These are phyloP conservation scores for Zizania palustris DNA, from an alignment of 202 grass and related monocot species.

Conservation along the genomic window DNA sequence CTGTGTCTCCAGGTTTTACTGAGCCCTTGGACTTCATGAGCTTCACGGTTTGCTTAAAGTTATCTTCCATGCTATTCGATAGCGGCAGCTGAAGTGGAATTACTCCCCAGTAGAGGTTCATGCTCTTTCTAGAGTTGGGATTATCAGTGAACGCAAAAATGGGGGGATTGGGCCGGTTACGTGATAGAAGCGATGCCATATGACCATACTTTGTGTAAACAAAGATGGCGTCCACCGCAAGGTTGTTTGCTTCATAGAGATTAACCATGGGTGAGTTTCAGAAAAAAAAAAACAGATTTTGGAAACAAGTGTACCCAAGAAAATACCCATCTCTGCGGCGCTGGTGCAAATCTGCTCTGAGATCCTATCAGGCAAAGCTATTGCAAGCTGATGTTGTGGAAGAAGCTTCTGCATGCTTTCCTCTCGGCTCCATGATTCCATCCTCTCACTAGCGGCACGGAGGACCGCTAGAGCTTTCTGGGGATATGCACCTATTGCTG, in stretches of 20 bases:
- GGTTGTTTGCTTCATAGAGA: conserved; percentile 63
- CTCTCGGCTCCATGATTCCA: conserved; percentile 65
- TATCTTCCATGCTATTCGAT: conserved; percentile 59
- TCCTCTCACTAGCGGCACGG: conserved; percentile 52
- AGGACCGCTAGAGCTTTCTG: conserved; percentile 75
- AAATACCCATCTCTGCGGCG: conserved; percentile 70
- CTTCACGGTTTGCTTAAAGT: conserved; percentile 54
- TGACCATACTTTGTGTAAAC: conserved; percentile 76
- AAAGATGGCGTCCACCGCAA: conserved; percentile 74
- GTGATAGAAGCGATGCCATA: conserved; percentile 66
- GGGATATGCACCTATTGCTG: conserved; percentile 63
- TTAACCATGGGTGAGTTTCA: not conserved
- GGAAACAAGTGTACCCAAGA: not conserved
- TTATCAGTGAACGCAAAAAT: conserved; percentile 70
- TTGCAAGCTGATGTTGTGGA: conserved; percentile 50
- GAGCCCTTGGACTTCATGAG: conserved; percentile 60
- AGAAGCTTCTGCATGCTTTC: conserved; percentile 60
- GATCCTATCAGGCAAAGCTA: conserved; percentile 56
- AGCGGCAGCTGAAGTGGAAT: conserved; percentile 53
- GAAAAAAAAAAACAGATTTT: not conserved
- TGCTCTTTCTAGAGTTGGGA: conserved; percentile 61
- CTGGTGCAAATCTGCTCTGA: conserved; percentile 65
- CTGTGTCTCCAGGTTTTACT: conserved; percentile 57
- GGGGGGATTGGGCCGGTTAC: conserved; percentile 62
- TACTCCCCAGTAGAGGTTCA: conserved; percentile 77